Conservation (phyloP, 1,139 yeast genomes). For the Geotrichum bryndzae region DNA sequence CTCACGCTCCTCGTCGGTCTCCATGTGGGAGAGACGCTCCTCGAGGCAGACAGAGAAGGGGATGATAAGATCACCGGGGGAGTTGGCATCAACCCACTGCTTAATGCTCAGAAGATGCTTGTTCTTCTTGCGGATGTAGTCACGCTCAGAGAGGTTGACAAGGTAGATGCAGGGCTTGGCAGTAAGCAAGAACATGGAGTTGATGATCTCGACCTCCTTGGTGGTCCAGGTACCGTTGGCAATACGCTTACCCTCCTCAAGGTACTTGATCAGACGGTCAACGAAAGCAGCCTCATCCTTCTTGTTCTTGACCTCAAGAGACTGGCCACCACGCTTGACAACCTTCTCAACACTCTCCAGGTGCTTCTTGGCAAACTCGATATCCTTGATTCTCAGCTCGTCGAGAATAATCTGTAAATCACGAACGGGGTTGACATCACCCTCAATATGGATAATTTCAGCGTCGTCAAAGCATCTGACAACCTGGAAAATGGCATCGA, state of each 20-base stretch:
- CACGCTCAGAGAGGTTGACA: constrained; percentile 89
- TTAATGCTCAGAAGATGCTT: constrained; percentile 85
- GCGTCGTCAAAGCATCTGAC: constrained; percentile 98
- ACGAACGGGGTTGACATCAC: constrained; percentile 93
- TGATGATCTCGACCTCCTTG: constrained; percentile 84
- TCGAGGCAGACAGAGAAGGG: constrained; percentile 92
- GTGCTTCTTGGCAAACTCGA: constrained; percentile 88
- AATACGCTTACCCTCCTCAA: constrained; percentile 82
- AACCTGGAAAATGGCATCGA: constrained; percentile 95
- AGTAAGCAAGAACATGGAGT: constrained; percentile 72
- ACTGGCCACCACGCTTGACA: constrained; percentile 86
- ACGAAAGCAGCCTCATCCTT: constrained; percentile 86
- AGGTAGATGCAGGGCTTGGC: constrained; percentile 96
- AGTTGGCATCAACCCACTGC: constrained; percentile 92
- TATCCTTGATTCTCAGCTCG: constrained; percentile 93
- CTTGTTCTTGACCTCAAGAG: constrained; percentile 89
- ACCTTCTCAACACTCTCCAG: constrained; percentile 81
- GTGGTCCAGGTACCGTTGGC: constrained; percentile 86
- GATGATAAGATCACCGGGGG: constrained; percentile 91
- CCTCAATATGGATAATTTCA: constrained; percentile 95
- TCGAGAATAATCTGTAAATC: constrained; percentile 89
- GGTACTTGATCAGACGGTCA: constrained; percentile 62
- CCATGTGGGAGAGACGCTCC: constrained; percentile 88
- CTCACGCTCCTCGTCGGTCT: constrained; percentile 81
- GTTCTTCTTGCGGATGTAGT: constrained; percentile 95